Evolutionary conservation across 352 stramenopile species (phyloP).

Genomic region (Globisporangium polare): DNA sequence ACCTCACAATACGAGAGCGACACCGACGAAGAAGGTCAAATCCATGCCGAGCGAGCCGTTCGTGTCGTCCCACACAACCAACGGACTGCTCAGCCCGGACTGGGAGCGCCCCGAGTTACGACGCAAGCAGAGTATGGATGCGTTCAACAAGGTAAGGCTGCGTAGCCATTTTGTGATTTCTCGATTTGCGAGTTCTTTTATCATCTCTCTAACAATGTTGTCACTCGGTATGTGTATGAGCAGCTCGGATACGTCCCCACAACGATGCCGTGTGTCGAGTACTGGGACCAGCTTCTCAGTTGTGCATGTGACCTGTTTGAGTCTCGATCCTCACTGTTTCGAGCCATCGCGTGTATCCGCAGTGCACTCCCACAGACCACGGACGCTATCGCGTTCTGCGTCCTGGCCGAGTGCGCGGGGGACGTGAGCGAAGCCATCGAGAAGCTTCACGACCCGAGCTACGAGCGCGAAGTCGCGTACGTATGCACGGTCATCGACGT

Average conservation of each 20-base stretch:
- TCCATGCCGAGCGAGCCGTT: slow-evolving; percentile 12
- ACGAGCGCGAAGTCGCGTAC: slow-evolving; percentile 57
- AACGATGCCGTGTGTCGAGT: slow-evolving; percentile 43
- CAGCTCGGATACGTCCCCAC: slow-evolving; percentile 55
- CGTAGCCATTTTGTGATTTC: background rate
- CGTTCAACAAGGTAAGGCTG: slow-evolving; percentile 35
- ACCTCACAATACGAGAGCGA: slow-evolving; percentile 2
- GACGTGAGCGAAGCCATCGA: slow-evolving; percentile 46
- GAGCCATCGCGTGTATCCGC: slow-evolving; percentile 40
- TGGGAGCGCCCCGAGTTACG: slow-evolving; percentile 42
- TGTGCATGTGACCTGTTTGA: slow-evolving; percentile 49
- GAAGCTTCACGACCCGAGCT: slow-evolving; percentile 45
- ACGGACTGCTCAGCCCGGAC: slow-evolving; percentile 43
- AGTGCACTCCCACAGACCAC: slow-evolving; percentile 34
- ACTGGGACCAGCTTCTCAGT: slow-evolving; percentile 52
- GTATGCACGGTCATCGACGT: slow-evolving; percentile 53
- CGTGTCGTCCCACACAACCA: slow-evolving; percentile 13
- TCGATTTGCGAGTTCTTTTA: background rate
- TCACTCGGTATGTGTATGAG: background rate
- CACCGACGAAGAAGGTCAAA: slow-evolving; percentile 14
- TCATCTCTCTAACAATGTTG: background rate
- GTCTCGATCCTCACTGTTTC: slow-evolving; percentile 33
- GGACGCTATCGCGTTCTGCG: slow-evolving; percentile 51
- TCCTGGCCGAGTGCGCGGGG: slow-evolving; percentile 48
- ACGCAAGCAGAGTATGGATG: slow-evolving; percentile 63